Percentiles rank a stretch among this genome's conserved stretches.
phyloP scores from a whole-genome alignment of 2,329 filamentous ascomycete genomes.

The Beauveria sp. region DNA sequence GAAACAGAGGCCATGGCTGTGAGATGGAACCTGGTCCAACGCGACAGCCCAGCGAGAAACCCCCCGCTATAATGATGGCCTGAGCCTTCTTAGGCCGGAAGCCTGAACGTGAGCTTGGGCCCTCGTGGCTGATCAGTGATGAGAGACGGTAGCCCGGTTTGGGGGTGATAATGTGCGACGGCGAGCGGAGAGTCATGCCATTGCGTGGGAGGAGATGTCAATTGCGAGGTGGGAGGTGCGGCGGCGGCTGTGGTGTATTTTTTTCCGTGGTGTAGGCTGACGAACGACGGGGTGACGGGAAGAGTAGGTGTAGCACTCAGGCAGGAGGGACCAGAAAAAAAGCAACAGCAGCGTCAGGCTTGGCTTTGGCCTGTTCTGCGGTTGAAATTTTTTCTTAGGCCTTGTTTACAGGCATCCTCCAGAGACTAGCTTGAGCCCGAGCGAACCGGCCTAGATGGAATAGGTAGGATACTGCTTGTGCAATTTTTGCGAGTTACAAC shows the following conservation, averaged over 20 bases:
- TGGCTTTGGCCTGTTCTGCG: background rate
- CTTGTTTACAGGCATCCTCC: background rate
- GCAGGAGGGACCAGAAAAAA: background rate
- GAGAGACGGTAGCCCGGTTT: background rate
- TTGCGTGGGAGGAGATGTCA: constrained; percentile 2
- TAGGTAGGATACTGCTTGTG: background rate
- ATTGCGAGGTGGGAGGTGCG: constrained; percentile 5
- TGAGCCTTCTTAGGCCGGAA: constrained; percentile 7
- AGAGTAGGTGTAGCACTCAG: background rate
- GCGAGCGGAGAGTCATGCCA: constrained; percentile 2
- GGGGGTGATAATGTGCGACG: constrained; percentile 1
- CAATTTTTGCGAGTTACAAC: background rate
- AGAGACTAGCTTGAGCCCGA: background rate
- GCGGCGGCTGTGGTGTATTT: constrained; percentile 3
- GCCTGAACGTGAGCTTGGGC: constrained; percentile 10
- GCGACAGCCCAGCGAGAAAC: constrained; percentile 7
- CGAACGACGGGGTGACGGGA: background rate
- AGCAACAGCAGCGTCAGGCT: background rate
- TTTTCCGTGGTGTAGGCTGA: constrained; percentile 2
- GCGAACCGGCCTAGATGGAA: background rate
- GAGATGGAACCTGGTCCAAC: constrained; percentile 9
- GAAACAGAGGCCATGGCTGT: constrained; percentile 13
- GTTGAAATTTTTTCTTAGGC: background rate
- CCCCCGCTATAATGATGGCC: constrained; percentile 11
- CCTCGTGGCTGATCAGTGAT: constrained; percentile 5